Conservation (phyloP, 352 stramenopile species). For the Pythium folliculosum region DNA sequence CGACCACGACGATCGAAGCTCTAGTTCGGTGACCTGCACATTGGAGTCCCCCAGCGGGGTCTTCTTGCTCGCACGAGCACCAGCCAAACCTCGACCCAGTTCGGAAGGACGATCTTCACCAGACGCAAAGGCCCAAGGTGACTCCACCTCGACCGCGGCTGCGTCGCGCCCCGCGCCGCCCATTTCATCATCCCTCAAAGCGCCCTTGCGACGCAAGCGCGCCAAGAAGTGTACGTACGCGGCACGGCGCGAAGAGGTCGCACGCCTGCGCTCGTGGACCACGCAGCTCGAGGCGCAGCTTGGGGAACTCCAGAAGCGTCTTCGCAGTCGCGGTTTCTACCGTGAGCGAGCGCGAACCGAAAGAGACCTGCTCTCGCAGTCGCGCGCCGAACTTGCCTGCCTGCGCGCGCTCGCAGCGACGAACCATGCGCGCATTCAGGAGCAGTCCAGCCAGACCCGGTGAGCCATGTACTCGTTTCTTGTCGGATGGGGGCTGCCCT, state of each 20-base stretch:
- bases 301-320: not conserved
- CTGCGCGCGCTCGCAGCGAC: not conserved
- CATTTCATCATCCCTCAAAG: not conserved
- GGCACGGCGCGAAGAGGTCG: slow-evolving; percentile 8
- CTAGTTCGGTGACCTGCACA: not conserved
- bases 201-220: not conserved
- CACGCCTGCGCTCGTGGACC: not conserved
- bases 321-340: not conserved
- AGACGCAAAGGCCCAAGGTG: no score
- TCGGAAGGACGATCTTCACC: not conserved
- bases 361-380: not conserved
- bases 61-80: not conserved
- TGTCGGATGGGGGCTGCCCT: no score
- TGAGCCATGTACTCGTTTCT: no score
- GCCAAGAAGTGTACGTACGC: slow-evolving; percentile 22
- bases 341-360: not conserved
- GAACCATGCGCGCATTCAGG: not conserved
- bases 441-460: not conserved
- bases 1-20: not conserved
- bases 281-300: slow-evolving; percentile 1
- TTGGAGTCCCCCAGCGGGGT: not conserved
- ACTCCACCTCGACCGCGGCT: no score
- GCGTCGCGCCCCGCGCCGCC: no score
- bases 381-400: slow-evolving; percentile 6
- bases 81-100: not conserved